Evolutionary conservation across 331 rosid species (phyloP).

Genomic region (Arachis monticola): DNA sequence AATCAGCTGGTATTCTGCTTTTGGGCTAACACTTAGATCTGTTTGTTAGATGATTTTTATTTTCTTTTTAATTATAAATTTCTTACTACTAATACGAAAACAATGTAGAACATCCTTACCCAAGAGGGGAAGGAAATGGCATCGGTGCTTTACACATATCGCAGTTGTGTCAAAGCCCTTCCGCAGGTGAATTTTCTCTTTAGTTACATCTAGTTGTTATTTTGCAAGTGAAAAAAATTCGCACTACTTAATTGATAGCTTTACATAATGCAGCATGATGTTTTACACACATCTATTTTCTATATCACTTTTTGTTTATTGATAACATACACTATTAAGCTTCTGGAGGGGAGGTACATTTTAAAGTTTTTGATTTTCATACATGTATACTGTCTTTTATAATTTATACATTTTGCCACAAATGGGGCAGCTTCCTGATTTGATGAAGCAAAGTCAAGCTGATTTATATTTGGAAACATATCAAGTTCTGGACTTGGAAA

Average conservation of each 20-base stretch:
- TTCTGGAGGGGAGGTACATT: slow-evolving; percentile 2
- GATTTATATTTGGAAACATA: slow-evolving; percentile 95
- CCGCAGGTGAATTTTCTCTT: no score
- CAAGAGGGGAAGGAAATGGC: slow-evolving; percentile 97
- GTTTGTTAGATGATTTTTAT: not conserved
- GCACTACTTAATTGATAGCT: no score
- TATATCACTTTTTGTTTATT: slow-evolving; percentile 15
- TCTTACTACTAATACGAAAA: no score
- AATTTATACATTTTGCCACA: slow-evolving; percentile 28
- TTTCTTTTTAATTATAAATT: not conserved
- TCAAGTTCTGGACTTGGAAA: slow-evolving; percentile 98
- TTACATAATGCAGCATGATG: slow-evolving; percentile 19
- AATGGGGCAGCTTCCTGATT: slow-evolving; percentile 83
- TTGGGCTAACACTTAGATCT: slow-evolving; percentile 10
- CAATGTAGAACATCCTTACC: slow-evolving; percentile 63
- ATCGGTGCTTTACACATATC: slow-evolving; percentile 95
- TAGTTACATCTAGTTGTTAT: no score
- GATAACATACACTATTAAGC: slow-evolving; percentile 31
- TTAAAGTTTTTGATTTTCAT: slow-evolving; percentile 22
- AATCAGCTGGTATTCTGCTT: slow-evolving; percentile 80
- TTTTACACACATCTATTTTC: slow-evolving; percentile 17
- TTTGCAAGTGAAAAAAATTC: no score
- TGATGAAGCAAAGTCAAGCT: slow-evolving; percentile 99
- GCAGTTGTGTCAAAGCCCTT: slow-evolving; percentile 76
- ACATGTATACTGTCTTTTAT: slow-evolving; percentile 5